Evolutionary conservation across 2,329 filamentous ascomycete species (phyloP).

Genomic region (Cephalotrichum gorgonifer): DNA sequence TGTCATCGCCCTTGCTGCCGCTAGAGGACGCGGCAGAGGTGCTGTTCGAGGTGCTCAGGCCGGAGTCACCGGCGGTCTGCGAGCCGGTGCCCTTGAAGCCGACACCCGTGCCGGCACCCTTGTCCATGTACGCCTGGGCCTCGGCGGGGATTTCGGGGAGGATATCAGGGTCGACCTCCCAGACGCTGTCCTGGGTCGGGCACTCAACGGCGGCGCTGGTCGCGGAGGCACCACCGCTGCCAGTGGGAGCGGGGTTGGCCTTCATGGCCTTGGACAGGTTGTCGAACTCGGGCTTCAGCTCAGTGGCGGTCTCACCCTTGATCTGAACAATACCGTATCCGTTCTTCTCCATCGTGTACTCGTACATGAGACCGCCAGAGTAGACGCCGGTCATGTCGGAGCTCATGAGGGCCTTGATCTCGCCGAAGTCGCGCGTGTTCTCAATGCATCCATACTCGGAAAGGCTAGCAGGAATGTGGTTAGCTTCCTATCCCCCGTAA

Average conservation of each 20-base stretch:
- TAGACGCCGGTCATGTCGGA: slow-evolving; percentile 78
- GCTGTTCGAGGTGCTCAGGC: slow-evolving; percentile 33
- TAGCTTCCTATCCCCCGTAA: background rate
- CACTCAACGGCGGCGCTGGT: slow-evolving; percentile 36
- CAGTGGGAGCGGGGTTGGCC: slow-evolving; percentile 39
- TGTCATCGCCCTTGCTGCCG: slow-evolving; percentile 13
- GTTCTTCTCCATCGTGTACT: slow-evolving; percentile 75
- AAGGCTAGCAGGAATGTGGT: slow-evolving; percentile 37
- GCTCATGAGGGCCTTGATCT: slow-evolving; percentile 71
- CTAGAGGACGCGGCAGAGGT: slow-evolving; percentile 16
- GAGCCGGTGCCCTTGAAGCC: slow-evolving; percentile 43
- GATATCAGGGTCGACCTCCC: slow-evolving; percentile 38
- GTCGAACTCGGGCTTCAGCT: slow-evolving; percentile 49
- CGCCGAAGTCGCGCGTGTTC: slow-evolving; percentile 71
- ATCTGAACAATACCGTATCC: slow-evolving; percentile 72
- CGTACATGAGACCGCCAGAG: slow-evolving; percentile 93
- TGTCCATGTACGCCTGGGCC: slow-evolving; percentile 41
- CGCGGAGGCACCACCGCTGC: slow-evolving; percentile 35
- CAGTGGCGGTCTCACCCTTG: slow-evolving; percentile 39
- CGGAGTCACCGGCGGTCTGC: slow-evolving; percentile 36
- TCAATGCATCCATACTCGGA: slow-evolving; percentile 89
- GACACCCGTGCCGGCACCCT: slow-evolving; percentile 42
- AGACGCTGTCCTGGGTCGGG: slow-evolving; percentile 35
- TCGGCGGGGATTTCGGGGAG: slow-evolving; percentile 41
- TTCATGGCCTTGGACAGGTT: slow-evolving; percentile 37